Evolutionary conservation across 257 asterid genomes (phyloP).

Genomic region (Prunella vulgaris): DNA sequence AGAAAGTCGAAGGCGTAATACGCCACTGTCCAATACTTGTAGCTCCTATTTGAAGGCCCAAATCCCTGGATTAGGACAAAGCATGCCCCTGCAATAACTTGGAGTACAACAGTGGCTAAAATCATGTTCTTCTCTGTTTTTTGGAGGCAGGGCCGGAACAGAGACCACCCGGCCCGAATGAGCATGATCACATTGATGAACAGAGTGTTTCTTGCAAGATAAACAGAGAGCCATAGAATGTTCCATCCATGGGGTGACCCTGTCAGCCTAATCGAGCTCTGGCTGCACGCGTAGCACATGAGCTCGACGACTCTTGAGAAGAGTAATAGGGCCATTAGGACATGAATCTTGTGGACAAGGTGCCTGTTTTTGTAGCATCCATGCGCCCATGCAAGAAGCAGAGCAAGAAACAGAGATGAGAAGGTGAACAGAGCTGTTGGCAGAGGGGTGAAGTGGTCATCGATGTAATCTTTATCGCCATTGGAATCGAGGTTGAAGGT

Average conservation of each 20-base stretch:
- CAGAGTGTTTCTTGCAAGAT: slow-evolving; percentile 11
- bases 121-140: slow-evolving; percentile 11
- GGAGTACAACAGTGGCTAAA: slow-evolving; percentile 3
- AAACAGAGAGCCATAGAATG: slow-evolving; percentile 24
- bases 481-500: slow-evolving; percentile 27
- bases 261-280: slow-evolving; percentile 10
- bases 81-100: slow-evolving; percentile 19
- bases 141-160: slow-evolving; percentile 23
- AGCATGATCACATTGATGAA: slow-evolving; percentile 30
- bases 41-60: slow-evolving; percentile 28
- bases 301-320: slow-evolving; percentile 26
- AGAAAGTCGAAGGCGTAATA: slow-evolving; percentile 34
- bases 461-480: slow-evolving; percentile 27
- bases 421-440: slow-evolving; percentile 25
- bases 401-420: slow-evolving; percentile 13
- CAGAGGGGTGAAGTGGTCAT: slow-evolving; percentile 28
- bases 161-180: slow-evolving; percentile 38
- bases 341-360: slow-evolving; percentile 25
- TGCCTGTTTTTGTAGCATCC: slow-evolving; percentile 21
- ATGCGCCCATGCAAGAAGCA: slow-evolving; percentile 20
- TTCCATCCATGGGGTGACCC: slow-evolving; percentile 31
- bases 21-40: slow-evolving; percentile 32
- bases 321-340: slow-evolving; percentile 30
- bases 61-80: slow-evolving; percentile 18
- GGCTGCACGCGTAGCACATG: slow-evolving; percentile 14